Percentiles rank a stretch among this genome's conserved stretches.
These are phyloP conservation scores for Phylloporus scabripes DNA, from an alignment of 768 basidiomycete genomes.

Conservation along the genomic window DNA sequence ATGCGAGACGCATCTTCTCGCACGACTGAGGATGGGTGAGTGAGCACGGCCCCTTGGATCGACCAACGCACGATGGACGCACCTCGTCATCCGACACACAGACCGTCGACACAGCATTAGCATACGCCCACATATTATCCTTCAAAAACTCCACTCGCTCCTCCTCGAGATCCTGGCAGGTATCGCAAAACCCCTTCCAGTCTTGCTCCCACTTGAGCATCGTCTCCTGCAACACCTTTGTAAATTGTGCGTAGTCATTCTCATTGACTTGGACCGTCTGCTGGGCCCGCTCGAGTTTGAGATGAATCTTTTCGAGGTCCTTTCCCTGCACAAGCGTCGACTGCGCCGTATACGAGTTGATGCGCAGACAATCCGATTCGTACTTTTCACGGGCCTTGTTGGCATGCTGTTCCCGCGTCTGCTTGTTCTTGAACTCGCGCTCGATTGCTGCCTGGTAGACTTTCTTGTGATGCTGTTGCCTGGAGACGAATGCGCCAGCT, in stretches of 20 bases:
- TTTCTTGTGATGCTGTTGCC: conserved; percentile 70
- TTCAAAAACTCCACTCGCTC: conserved; percentile 92
- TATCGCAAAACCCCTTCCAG: conserved; percentile 94
- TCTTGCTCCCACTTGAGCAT: conserved; percentile 83
- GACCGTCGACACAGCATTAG: conserved; percentile 92
- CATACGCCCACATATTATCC: conserved; percentile 93
- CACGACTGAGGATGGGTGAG: conserved; percentile 58
- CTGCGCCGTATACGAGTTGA: conserved; percentile 93
- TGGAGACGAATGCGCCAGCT: conserved; percentile 51
- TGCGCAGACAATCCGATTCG: conserved; percentile 84
- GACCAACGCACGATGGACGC: conserved; percentile 22
- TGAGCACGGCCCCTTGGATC: not conserved
- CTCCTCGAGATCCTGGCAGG: conserved; percentile 93
- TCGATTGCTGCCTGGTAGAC: conserved; percentile 72
- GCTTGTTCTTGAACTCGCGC: conserved; percentile 86
- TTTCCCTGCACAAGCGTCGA: conserved; percentile 86
- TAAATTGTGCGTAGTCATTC: conserved; percentile 86
- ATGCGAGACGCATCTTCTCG: conserved; percentile 77
- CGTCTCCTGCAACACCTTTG: conserved; percentile 73
- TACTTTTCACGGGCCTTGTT: conserved; percentile 90
- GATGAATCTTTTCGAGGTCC: conserved; percentile 84
- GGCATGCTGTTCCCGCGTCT: conserved; percentile 80
- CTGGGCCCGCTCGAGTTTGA: conserved; percentile 83
- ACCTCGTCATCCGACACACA: conserved; percentile 97
- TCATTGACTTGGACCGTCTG: conserved; percentile 89